Conservation (phyloP, 805 yeast species). For the Spathaspora girioi region DNA sequence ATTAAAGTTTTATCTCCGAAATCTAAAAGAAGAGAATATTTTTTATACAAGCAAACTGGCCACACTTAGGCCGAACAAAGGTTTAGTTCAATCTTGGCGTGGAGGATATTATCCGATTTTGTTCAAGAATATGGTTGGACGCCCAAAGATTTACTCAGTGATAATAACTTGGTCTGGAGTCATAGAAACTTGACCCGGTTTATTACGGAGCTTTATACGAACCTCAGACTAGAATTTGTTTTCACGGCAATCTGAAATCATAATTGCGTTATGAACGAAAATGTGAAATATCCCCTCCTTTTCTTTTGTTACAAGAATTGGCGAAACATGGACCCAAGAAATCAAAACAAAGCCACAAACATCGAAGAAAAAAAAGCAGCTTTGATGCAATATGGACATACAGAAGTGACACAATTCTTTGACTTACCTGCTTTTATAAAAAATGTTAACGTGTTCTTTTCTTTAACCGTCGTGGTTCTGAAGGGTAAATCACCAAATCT, state of each 20-base stretch:
- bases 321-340: not conserved
- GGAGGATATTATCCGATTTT: not conserved
- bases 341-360: not conserved
- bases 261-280: too few relatives aligned
- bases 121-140: not conserved
- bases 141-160: not conserved
- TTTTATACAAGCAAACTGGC: not conserved
- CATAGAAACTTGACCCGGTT: too few relatives aligned
- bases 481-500: not conserved
- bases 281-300: too few relatives aligned
- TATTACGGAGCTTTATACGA: too few relatives aligned
- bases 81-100: not conserved
- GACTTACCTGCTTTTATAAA: too few relatives aligned
- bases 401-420: too few relatives aligned
- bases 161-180: too few relatives aligned
- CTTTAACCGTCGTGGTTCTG: too few relatives aligned
- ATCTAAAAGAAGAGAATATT: not conserved
- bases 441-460: too few relatives aligned
- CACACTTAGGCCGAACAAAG: not conserved
- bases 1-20: not conserved
- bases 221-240: too few relatives aligned
- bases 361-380: not conserved
- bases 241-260: too few relatives aligned
- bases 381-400: not conserved
- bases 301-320: too few relatives aligned